These are phyloP conservation scores for Ascomycota sp. DNA, from an alignment of 2,329 filamentous ascomycete species.

Conservation along the genomic window DNA sequence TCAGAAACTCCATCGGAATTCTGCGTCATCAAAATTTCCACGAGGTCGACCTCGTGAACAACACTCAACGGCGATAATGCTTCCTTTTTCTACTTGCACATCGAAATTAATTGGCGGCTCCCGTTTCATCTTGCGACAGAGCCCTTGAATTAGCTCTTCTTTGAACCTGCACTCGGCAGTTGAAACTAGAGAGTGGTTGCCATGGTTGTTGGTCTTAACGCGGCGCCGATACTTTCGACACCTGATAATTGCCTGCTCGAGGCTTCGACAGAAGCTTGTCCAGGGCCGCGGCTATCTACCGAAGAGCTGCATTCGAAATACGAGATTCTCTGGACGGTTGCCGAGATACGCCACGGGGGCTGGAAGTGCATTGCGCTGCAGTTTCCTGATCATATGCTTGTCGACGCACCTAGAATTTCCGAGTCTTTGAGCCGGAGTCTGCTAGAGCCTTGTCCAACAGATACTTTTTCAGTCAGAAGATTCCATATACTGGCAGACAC, in stretches of 20 bases:
- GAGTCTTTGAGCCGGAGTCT: constrained; percentile 23
- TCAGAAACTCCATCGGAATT: no score
- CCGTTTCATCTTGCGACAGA: no score
- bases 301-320: constrained; percentile 60
- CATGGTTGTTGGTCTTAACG: constrained; percentile 26
- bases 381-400: constrained; percentile 84
- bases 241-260: constrained; percentile 40
- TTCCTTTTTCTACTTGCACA: no score
- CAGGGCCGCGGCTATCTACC: constrained; percentile 23
- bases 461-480: no score
- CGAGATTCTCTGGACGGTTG: constrained; percentile 63
- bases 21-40: no score
- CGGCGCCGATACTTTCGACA: constrained; percentile 41
- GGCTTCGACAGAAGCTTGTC: constrained; percentile 18
- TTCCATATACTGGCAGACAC: constrained; percentile 86
- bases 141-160: no score
- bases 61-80: no score
- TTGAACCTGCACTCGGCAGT: no score
- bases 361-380: constrained; percentile 76
- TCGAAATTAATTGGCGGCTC: no score
- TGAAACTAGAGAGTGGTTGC: no score
- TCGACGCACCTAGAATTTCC: constrained; percentile 65
- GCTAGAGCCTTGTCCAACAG: no score
- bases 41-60: no score
- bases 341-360: constrained; percentile 49